These are phyloP conservation scores for Canariomyces notabilis DNA, from an alignment of 2,329 filamentous ascomycete genomes.

Conservation along the genomic window DNA sequence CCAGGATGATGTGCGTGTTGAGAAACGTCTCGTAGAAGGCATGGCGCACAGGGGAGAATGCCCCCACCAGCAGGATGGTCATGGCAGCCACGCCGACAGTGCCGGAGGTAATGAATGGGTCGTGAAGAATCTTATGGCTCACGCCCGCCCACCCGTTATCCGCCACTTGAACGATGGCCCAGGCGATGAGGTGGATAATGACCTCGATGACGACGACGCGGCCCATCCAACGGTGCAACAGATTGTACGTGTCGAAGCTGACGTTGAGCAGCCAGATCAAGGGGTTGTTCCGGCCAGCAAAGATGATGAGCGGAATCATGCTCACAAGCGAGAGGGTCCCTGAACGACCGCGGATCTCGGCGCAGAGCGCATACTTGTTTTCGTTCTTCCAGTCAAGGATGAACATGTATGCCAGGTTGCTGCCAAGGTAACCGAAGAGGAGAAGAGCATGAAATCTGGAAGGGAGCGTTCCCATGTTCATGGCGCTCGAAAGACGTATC, in stretches of 20 bases:
- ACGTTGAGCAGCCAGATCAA: slow-evolving; percentile 76
- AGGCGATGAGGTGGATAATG: slow-evolving; percentile 66
- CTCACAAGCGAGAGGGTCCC: slow-evolving; percentile 83
- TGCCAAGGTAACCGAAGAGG: slow-evolving; percentile 51
- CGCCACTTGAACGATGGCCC: slow-evolving; percentile 66
- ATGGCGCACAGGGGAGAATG: slow-evolving; percentile 77
- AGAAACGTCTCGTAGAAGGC: slow-evolving; percentile 98
- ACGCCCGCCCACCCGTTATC: slow-evolving; percentile 60
- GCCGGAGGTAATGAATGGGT: slow-evolving; percentile 58
- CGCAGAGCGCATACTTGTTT: slow-evolving; percentile 61
- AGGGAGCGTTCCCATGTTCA: slow-evolving; percentile 56
- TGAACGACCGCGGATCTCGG: slow-evolving; percentile 79
- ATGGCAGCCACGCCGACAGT: slow-evolving; percentile 56
- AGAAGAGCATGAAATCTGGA: slow-evolving; percentile 59
- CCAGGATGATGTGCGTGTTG: slow-evolving; percentile 75
- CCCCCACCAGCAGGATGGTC: slow-evolving; percentile 60
- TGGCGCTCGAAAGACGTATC: slow-evolving; percentile 38
- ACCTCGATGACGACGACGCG: slow-evolving; percentile 65
- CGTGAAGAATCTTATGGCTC: slow-evolving; percentile 46
- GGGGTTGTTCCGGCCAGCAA: slow-evolving; percentile 90
- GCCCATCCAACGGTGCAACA: slow-evolving; percentile 79
- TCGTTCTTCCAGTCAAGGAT: slow-evolving; percentile 53
- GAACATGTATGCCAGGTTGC: slow-evolving; percentile 60
- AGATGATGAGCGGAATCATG: slow-evolving; percentile 83
- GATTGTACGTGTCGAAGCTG: slow-evolving; percentile 95